These are phyloP conservation scores for Ogataea populi-albae DNA, from an alignment of 805 yeast species.

Conservation along the genomic window DNA sequence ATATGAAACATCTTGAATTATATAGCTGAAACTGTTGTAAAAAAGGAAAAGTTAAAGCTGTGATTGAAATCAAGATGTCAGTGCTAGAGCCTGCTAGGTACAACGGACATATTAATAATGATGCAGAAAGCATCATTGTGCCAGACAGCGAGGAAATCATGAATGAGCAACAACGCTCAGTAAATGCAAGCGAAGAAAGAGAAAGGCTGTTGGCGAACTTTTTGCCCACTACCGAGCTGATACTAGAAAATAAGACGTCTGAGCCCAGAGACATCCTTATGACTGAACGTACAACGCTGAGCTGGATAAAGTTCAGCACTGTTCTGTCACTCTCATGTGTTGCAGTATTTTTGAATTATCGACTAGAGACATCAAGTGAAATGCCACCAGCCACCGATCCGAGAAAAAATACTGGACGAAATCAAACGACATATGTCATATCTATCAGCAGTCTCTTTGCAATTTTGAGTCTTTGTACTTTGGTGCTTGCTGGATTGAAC, in stretches of 20 bases:
- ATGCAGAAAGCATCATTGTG: no score
- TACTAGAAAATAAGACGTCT: slow-evolving; percentile 37
- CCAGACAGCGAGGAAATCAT: no score
- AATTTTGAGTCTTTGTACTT: slow-evolving; percentile 36
- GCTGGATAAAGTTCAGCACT: slow-evolving; percentile 46
- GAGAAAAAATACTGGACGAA: slow-evolving; percentile 3
- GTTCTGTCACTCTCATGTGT: slow-evolving; percentile 45
- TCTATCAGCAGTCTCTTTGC: slow-evolving; percentile 38
- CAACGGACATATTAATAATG: no score
- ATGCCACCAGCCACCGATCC: slow-evolving; percentile 10
- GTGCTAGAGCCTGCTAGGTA: no score
- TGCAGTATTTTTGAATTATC: slow-evolving; percentile 45
- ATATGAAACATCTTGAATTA: no score
- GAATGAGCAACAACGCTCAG: no score
- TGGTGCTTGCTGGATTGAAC: slow-evolving; percentile 39
- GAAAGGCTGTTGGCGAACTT: slow-evolving; percentile 11
- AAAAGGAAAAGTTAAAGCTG: no score
- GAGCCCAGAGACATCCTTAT: slow-evolving; percentile 56
- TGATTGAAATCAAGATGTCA: no score
- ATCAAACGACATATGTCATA: slow-evolving; percentile 23
- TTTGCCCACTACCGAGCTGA: slow-evolving; percentile 20
- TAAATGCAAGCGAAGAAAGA: slow-evolving; percentile 7
- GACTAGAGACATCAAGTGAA: slow-evolving; percentile 34
- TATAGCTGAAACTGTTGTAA: no score
- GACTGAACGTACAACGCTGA: slow-evolving; percentile 50